Evolutionary conservation across 106 monocot species (phyloP), one percentile per base, ranked within the genome.

Genomic region (Amphibolis antarctica): DNA sequence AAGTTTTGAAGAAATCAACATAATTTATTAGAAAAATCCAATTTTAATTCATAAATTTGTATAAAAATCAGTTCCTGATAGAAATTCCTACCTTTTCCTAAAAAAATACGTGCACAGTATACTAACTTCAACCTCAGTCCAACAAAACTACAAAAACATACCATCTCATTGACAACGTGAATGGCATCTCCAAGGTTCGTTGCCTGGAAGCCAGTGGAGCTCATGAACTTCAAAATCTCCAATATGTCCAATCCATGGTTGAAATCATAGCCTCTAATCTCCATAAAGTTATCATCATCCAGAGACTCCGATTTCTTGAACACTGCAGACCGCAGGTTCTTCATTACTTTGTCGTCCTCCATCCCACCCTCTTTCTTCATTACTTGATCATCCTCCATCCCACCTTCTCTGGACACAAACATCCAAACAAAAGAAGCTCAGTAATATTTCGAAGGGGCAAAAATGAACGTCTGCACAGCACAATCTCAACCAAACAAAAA

Each of bases 141-240:
- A 27, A 56, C 13, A 12, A 23, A 46, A 11, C 12, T 25, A 64
- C 5, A 6, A 28, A 26, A 19, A 60, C 70, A 12, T 59, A 96
- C 89, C 96, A 96, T 96, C 62, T 90, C 70, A 48, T 90, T 85
- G 52, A 96, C 86, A 46, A 90, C 70, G 10, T 71, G 47, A 26
- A 96, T 73, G 70, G 96, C 89, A 53, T 89, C 86, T 42, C 86
- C 96, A 66, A 96, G 86, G 61, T 86, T 90, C 64, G 96, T 86
- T 6, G 96, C 96, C 56, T 96, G 96, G 76, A 96, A 96, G 1
- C 96, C 96, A 9, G 89, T 96, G 48, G 78, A 69, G 10, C 69
- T 47, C 80, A 96, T 74, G 71, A 90, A 96, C 13, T 54, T 64
- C 17, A 96, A 64, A 12, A 96, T 66, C 25, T 67, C 63, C 10